Evolutionary conservation across 495 filamentous ascomycete genomes (phyloP).

Genomic region (Podospora didyma): DNA sequence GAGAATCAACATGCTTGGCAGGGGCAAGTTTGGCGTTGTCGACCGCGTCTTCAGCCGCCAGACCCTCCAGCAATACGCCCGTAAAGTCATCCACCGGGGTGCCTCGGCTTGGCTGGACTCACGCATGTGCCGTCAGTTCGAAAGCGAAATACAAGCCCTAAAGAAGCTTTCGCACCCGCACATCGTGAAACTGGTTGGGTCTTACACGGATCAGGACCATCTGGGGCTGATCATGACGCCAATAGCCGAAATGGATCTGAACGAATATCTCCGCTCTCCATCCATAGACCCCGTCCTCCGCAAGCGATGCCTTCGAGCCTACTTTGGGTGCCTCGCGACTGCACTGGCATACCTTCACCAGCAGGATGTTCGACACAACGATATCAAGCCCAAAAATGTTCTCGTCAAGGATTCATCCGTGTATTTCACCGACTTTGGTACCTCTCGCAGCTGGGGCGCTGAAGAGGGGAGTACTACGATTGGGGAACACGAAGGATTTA

Average conservation of each 20-base stretch:
- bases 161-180: not conserved
- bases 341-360: conserved; percentile 36
- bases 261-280: not conserved
- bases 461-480: conserved; percentile 18
- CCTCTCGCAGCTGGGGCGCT: conserved; percentile 27
- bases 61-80: not conserved
- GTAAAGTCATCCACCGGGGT: not conserved
- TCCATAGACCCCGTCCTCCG: not conserved
- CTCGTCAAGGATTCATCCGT: conserved; percentile 30
- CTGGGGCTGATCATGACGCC: conserved; percentile 2
- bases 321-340: conserved; percentile 37
- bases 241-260: not conserved
- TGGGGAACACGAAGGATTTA: not conserved
- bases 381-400: conserved; percentile 45
- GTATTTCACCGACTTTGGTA: conserved; percentile 41
- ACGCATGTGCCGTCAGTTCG: not conserved
- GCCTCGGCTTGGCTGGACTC: not conserved
- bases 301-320: conserved; percentile 8
- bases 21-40: not conserved
- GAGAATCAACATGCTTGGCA: not conserved
- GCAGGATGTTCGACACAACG: conserved; percentile 31
- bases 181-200: conserved; percentile 3
- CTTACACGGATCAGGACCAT: not conserved
- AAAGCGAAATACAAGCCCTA: not conserved
- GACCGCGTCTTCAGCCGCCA: not conserved